Conservation (phyloP, 2,329 filamentous ascomycete species). For the Epichloe gansuensis region DNA sequence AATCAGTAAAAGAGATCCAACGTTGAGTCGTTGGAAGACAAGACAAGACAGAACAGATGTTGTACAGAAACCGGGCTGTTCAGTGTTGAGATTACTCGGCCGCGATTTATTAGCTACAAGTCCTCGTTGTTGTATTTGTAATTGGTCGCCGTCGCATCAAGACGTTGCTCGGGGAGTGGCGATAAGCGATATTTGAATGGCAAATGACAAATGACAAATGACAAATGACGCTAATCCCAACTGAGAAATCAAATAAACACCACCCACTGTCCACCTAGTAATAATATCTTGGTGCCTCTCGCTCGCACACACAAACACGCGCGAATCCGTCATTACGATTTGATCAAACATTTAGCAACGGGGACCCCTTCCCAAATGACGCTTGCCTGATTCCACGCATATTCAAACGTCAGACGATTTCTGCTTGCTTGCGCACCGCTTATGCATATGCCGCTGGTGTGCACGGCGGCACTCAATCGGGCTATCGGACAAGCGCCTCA, state of each 20-base stretch:
- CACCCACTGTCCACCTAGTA: not conserved
- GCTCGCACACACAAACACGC: not conserved
- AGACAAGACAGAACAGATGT: not conserved
- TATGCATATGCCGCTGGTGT: not conserved
- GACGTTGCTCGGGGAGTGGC: constrained; percentile 2
- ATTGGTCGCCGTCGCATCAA: not conserved
- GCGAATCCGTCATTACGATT: not conserved
- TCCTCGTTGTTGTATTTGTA: no score
- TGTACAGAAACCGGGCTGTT: no score
- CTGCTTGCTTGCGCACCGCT: no score
- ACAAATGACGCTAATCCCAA: not conserved
- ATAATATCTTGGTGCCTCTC: no score
- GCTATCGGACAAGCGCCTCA: not conserved
- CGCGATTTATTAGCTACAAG: no score
- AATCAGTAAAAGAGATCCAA: not conserved
- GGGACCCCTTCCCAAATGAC: not conserved
- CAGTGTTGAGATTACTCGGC: not conserved
- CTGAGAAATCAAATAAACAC: constrained; percentile 7
- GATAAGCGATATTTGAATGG: not conserved
- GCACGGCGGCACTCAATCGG: not conserved
- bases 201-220: no score
- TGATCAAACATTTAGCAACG: not conserved
- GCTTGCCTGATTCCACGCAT: not conserved
- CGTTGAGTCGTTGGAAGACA: not conserved
- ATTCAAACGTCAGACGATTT: not conserved